Base-by-base conservation (phyloP, 352 stramenopile species). In the Pythium pyrilobum region DNA sequence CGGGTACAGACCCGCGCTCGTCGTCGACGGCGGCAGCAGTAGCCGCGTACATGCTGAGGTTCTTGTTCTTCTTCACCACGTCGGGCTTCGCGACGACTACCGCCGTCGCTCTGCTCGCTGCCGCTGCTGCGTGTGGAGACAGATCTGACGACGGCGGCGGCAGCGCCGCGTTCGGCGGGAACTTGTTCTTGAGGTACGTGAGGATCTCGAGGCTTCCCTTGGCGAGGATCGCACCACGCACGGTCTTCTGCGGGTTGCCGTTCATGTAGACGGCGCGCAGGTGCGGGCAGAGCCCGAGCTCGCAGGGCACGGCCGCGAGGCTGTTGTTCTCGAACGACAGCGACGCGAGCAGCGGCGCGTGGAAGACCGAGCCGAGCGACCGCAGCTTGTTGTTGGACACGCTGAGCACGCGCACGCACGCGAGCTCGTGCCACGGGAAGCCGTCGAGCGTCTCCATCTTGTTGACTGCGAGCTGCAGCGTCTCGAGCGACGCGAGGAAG, bases 241-340 rank as follows among this genome's bases (percentile, higher is more conserved):
- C 71, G 2, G 79, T 89, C 43, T 86, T 81, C 46, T 95, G 84
- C 9, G 85, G 85, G 50, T 94, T 96, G 7, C 82, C 82, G 40
- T 89, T 92, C 62, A 95, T 78, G 64, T 88, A 85, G 20, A 96
- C 72, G 7, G 79, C 69, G 16, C 74, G 73, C 31, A 96, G 62
- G 16, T 80, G 61, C 1, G 64, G 67, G 34, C 75, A 90, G 13
- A 92, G 61, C 0, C 72, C 83, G 0, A 95, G 62, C 27, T 89
- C 79, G 5, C 61, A 84, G 0, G 79, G 81, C 2, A 92, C 69
- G 12, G 66, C 58, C 7, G 56, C 66, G 25, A 95, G 61, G 39
- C 81, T 91, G 53, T 94, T 96, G 70, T 92, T 95, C 62, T 92
- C 79, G 36, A 95, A 79, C 27, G 78, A 85, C 18, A 96, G 66